Conservation (phyloP, 768 basidiomycete species). For the Sporobolomyces pararoseus region DNA sequence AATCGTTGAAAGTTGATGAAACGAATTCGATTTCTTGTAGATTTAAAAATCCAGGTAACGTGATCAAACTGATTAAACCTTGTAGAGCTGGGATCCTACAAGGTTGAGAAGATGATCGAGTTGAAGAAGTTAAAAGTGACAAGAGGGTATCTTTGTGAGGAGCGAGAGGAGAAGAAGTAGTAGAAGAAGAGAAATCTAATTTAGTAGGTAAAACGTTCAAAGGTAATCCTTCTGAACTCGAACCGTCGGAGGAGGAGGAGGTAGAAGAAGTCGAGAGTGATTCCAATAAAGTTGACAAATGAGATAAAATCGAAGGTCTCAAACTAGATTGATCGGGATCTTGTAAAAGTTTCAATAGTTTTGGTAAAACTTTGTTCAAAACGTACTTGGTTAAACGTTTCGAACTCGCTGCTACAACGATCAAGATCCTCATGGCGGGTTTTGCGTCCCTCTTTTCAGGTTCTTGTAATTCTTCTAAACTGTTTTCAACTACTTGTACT, state of each 20-base stretch:
- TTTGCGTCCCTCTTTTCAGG: conserved; percentile 91
- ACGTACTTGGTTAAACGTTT: too few species aligned
- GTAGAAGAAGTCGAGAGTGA: conserved; percentile 15
- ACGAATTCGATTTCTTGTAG: conserved; percentile 73
- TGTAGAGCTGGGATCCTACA: conserved; percentile 61
- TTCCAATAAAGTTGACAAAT: too few species aligned
- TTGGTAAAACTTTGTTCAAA: neutral
- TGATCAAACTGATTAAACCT: conserved; percentile 64
- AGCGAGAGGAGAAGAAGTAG: conserved; percentile 27
- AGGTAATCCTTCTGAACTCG: neutral
- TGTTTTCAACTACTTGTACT: conserved; percentile 72
- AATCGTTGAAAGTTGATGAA: conserved; percentile 69
- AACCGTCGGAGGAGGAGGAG: neutral
- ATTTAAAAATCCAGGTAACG: conserved; percentile 60
- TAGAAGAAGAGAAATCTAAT: neutral
- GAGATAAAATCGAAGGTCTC: conserved; percentile 35
- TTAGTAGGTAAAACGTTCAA: neutral
- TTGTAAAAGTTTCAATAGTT: neutral
- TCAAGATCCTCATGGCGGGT: conserved; percentile 77
- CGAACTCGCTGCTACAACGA: conserved; percentile 46
- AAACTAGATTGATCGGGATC: neutral
- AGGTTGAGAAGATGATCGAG: conserved; percentile 47
- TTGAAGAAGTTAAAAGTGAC: conserved; percentile 60
- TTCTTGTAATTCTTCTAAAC: conserved; percentile 71
- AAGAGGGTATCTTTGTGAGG: conserved; percentile 47